Evolutionary conservation across 495 filamentous ascomycete species (phyloP), one percentile per base, ranked within the genome.

Genomic region (Podospora conica): DNA sequence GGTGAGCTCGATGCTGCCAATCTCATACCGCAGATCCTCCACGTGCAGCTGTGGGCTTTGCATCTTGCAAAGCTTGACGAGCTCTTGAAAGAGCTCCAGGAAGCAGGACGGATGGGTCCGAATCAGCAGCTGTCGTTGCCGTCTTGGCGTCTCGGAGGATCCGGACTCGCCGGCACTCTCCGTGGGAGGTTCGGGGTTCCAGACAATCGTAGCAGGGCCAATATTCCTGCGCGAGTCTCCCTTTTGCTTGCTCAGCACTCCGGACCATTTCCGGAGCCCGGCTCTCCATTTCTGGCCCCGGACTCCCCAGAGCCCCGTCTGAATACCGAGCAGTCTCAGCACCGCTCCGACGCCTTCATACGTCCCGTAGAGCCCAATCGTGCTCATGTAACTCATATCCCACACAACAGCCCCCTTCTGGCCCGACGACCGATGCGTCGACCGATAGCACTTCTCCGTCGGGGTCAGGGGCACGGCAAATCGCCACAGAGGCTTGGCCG

Each of bases 371-470:
- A 97, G 70, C 31, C 88, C 84, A 68, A 96, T 88, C 2, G 91
- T 97, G 73, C 91, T 87, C 79, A 95, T 91, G 74, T 97, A 98
- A 72, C 93, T 97, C 85, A 87, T 92, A 78, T 98, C 95, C 94
- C 96, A 98, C 10, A 94, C 83, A 20, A 88, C 81, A 20, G 86
- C 86, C 12, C 83, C 81, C 60, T 80, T 79, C 53, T 82, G 80
- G 54, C 76, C 77, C 40, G 82, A 84, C n/a, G 93, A 90, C 48
- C 96, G 84, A 78, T 97, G 93, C 2, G 91, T 95, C 48, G 89
- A 86, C 21, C 95, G 81, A 75, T 96, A 97, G 61, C 87, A 88
- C 78, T 98, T 98, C 71, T 92, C 87, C 2, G 89, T 94, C 1
- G 93, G 91, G 33, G 88, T 90, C 56, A 96, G 73, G 0, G 93